Base-by-base conservation (phyloP, 305 asterid genomes). In the Rubia peregrina region DNA sequence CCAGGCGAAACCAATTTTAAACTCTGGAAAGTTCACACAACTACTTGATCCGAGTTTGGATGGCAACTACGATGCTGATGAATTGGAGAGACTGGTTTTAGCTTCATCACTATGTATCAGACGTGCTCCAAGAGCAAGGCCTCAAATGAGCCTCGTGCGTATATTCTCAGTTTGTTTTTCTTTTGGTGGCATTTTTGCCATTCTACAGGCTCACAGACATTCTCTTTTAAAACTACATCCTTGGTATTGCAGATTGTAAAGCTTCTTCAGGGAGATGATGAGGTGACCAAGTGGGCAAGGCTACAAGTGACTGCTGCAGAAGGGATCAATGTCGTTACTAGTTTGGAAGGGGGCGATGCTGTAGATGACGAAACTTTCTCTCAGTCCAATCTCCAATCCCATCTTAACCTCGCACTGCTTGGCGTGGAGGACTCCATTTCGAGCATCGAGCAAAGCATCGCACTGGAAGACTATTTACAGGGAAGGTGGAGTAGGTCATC, bases 401-500 rank as follows among this genome's bases (percentile, higher is more conserved):
- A 89, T 75, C 82, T 94, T 59, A 86, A 85, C 81, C 96, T 94
- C 21, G 99, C 96, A 62, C 67, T 94, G 82, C 96, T 85, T 2
- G 97, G 92, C 5, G 83, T 94, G 61, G 98, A 89, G 44, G 98
- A 87, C 73, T 86, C 94, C 0, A 72, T 85, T 21, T 91, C 98
- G 79, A 93, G 98, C 89, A 80, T 85, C 24, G 98, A 88, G 71
- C 95, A 85, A 60, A 83, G 83, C 71, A 82, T 91, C 40, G 84
- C 91, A 0, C 71, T 91, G 22, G 98, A 91, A 64, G 97, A 95
- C 65, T 89, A 90, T 83, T 83, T 90, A 42, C 83, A 83, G 41
- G 95, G 93, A 63, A 77, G 99, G 79, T 84, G 95, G 90, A 90
- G 98, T 80, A 86, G 91, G 7, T 87, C 99, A 56, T 91, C 98